Evolutionary conservation across 495 filamentous ascomycete genomes (phyloP).

Genomic region (Xylaria palmicola): DNA sequence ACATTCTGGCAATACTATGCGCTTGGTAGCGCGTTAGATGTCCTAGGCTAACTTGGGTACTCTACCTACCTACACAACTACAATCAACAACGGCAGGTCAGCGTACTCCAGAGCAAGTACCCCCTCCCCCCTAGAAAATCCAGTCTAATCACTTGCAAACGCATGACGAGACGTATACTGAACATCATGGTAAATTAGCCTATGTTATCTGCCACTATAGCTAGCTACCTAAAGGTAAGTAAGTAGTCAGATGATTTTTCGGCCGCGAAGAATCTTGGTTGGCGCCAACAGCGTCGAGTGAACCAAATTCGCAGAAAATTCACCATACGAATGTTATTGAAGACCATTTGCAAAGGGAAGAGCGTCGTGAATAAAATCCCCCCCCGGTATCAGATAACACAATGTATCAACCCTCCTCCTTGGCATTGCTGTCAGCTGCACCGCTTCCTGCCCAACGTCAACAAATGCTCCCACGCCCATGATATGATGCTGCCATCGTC

Average conservation of each 20-base stretch:
- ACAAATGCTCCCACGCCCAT: slow-evolving; percentile 1
- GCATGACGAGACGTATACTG: neutral
- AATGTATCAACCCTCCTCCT: slow-evolving; percentile 2
- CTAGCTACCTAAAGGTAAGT: no score
- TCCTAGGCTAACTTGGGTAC: no score
- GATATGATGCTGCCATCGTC: neutral
- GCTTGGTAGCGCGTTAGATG: no score
- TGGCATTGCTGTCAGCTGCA: neutral
- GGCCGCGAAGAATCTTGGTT: neutral
- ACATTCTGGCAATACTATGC: no score
- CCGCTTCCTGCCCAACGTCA: neutral
- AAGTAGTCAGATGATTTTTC: no score
- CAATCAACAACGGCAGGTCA: no score
- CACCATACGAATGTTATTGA: slow-evolving; percentile 7
- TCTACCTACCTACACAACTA: no score
- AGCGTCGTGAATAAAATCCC: slow-evolving; percentile 2
- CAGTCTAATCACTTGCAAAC: neutral
- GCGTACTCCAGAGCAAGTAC: no score
- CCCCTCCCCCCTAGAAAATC: no score
- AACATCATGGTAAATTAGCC: neutral
- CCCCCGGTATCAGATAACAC: slow-evolving; percentile 1
- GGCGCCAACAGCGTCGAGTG: neutral
- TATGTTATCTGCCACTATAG: slow-evolving; percentile 11
- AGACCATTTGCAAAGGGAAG: slow-evolving; percentile 3
- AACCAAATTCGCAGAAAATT: slow-evolving; percentile 8